Evolutionary conservation across 495 filamentous ascomycete genomes (phyloP).

Genomic region (Parathielavia appendiculata): DNA sequence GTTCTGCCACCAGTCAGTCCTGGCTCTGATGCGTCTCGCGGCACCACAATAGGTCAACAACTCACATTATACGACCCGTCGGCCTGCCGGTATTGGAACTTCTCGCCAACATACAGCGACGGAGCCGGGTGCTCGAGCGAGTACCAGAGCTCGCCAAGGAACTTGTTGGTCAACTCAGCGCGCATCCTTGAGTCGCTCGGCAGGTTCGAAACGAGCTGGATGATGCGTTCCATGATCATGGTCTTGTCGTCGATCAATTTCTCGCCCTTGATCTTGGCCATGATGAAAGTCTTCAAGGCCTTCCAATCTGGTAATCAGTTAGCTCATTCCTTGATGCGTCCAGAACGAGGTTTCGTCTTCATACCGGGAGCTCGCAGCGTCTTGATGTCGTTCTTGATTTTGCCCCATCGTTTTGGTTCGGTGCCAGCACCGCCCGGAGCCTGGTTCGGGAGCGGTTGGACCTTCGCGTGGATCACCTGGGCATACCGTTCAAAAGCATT

Average conservation of each 20-base stretch:
- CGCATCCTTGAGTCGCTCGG: constrained; percentile 58
- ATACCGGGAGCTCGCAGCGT: constrained; percentile 43
- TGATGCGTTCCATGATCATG: constrained; percentile 71
- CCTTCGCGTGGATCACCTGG: constrained; percentile 60
- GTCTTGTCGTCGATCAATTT: constrained; percentile 69
- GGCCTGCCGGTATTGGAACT: constrained; percentile 61
- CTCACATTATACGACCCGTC: constrained; percentile 61
- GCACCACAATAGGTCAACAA: not conserved
- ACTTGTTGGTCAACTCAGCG: constrained; percentile 60
- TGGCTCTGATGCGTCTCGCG: not conserved
- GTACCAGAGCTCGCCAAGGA: constrained; percentile 67
- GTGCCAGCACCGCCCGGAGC: constrained; percentile 53
- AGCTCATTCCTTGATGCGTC: not conserved
- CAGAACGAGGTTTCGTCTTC: not conserved
- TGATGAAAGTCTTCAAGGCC: constrained; percentile 35
- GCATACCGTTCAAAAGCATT: constrained; percentile 56
- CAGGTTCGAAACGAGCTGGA: constrained; percentile 65
- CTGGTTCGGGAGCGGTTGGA: constrained; percentile 61
- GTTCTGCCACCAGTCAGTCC: constrained; percentile 30
- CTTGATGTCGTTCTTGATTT: constrained; percentile 60
- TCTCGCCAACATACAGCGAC: constrained; percentile 55
- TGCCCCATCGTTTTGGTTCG: constrained; percentile 36
- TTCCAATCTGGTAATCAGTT: constrained; percentile 33
- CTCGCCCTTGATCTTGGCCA: constrained; percentile 42
- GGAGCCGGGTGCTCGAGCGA: constrained; percentile 52